These are phyloP conservation scores for Kernera saxatilis DNA, from an alignment of 345 rosid genomes.

Conservation along the genomic window DNA sequence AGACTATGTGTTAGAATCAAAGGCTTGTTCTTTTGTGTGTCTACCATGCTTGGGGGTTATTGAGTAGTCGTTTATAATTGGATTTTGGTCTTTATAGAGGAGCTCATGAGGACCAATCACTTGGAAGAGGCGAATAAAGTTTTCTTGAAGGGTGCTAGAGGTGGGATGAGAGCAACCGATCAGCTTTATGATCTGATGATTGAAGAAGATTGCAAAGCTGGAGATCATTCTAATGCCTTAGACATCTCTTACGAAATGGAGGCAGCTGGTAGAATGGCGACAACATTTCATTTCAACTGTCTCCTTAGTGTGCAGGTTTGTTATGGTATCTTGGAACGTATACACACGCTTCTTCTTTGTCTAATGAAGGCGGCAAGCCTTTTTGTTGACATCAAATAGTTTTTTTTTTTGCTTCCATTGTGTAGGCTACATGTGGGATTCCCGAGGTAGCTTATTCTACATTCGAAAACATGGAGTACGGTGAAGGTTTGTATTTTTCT, in stretches of 20 bases:
- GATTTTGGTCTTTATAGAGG: conserved; percentile 46
- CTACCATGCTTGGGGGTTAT: not conserved
- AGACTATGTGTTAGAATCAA: not conserved
- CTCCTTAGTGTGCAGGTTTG: conserved; percentile 94
- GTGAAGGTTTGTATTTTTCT: conserved; percentile 66
- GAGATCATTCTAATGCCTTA: conserved; percentile 94
- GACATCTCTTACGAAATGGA: conserved; percentile 95
- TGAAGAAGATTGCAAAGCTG: conserved; percentile 82
- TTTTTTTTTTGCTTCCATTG: conserved; percentile 17
- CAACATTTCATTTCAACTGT: conserved; percentile 92
- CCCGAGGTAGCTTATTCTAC: conserved; percentile 91
- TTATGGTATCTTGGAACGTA: not conserved
- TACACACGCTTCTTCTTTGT: conserved; percentile 6
- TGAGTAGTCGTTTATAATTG: not conserved
- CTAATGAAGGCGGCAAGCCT: not conserved
- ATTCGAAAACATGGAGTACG: conserved; percentile 96
- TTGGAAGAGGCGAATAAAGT: conserved; percentile 85
- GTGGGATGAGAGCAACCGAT: conserved; percentile 79
- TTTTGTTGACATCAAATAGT: conserved; percentile 18
- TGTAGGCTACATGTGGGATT: conserved; percentile 87
- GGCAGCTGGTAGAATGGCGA: conserved; percentile 90
- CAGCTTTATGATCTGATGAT: conserved; percentile 80
- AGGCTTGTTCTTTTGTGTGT: not conserved
- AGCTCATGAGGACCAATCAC: conserved; percentile 61
- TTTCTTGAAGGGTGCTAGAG: conserved; percentile 79